These are phyloP conservation scores for Colletotrichum sp. DNA, from an alignment of 2,329 filamentous ascomycete species.

Conservation along the genomic window DNA sequence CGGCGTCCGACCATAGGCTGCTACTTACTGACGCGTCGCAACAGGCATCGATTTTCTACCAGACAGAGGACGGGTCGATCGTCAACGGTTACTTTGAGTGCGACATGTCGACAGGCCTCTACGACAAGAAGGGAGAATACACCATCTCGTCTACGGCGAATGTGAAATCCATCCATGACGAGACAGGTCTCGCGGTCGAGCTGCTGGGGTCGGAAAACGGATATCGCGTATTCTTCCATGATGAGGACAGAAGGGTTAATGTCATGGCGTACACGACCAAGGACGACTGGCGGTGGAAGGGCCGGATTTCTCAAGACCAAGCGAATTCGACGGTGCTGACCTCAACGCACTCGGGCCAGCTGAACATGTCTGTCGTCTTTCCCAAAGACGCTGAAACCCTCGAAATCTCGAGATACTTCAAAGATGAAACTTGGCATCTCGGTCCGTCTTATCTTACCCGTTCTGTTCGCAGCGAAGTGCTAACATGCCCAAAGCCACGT, in stretches of 20 bases:
- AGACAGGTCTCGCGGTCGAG: slow-evolving; percentile 34
- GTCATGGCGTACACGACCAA: slow-evolving; percentile 33
- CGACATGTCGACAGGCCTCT: slow-evolving; percentile 37
- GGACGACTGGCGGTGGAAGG: slow-evolving; percentile 32
- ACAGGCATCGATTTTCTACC: slow-evolving; percentile 18
- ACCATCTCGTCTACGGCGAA: slow-evolving; percentile 29
- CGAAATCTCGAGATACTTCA: slow-evolving; percentile 31
- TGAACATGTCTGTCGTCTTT: slow-evolving; percentile 39
- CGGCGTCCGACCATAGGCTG: not conserved
- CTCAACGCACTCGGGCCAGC: slow-evolving; percentile 28
- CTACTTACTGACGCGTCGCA: not conserved
- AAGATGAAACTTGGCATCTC: slow-evolving; percentile 34
- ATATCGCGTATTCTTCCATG: slow-evolving; percentile 44
- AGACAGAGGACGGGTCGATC: slow-evolving; percentile 4
- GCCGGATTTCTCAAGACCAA: slow-evolving; percentile 34
- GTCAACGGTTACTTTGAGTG: slow-evolving; percentile 31
- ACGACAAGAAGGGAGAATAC: slow-evolving; percentile 32
- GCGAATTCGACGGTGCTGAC: slow-evolving; percentile 31
- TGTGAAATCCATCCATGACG: slow-evolving; percentile 27
- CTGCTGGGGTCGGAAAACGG: slow-evolving; percentile 35
- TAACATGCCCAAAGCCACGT: slow-evolving; percentile 30
- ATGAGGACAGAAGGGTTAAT: slow-evolving; percentile 32
- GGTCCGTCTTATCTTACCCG: slow-evolving; percentile 23
- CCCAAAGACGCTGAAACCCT: slow-evolving; percentile 36
- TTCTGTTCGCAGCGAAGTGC: not conserved